Evolutionary conservation across 106 monocot species (phyloP), one percentile per base, ranked within the genome.

Genomic region (Phalaenopsis equestris): DNA sequence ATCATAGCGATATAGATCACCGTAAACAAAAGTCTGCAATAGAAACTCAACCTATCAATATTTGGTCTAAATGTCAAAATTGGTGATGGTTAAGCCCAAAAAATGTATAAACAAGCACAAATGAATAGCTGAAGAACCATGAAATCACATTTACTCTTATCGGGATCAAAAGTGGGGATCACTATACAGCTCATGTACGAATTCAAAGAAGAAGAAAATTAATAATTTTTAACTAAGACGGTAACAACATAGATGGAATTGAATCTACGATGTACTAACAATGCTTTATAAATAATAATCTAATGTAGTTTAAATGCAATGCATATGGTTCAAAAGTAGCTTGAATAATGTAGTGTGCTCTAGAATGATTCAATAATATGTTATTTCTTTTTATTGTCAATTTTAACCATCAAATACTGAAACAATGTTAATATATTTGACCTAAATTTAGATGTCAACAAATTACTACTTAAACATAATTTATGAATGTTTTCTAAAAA

Each of bases 1-100:
- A 81, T 98, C 98, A 67, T 92, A 98, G 14, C 98, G 92, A 86
- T 92, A 98, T 80, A 98, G 90, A 88, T 98, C 98, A 73, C 94
- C 98, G 91, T 94, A 98, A 72, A 98, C 90, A 88, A 86, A 98
- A 56, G 98, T 98, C 98, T 98, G 86, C 88, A 98, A 2, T 8
- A 86, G 72, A 42, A 88, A 64, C 5, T 67, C 36, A n/a, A 4
- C 48, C 43, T 77, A 17, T 82, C n/a, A 80, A 78, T 42, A 58
- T 79, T 79, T 80, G 17, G 42, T 19, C 79, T 12, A 61, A 30
- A 65, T 24, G 18, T 57, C 19, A 74, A 52, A 16, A 75, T 39
- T 36, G 45, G 70, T 42, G 2, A 42, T 5, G 42, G 4, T 73
- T 73, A 68, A 68, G 36, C 68, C 68, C 68, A 37, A 10, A 12